A percentile compares a stretch with the other conserved stretches of the same genome.
Evolutionary conservation across 1,284 basidiomycete genomes (phyloP).

Genomic region (Moniliophthora roreri): DNA sequence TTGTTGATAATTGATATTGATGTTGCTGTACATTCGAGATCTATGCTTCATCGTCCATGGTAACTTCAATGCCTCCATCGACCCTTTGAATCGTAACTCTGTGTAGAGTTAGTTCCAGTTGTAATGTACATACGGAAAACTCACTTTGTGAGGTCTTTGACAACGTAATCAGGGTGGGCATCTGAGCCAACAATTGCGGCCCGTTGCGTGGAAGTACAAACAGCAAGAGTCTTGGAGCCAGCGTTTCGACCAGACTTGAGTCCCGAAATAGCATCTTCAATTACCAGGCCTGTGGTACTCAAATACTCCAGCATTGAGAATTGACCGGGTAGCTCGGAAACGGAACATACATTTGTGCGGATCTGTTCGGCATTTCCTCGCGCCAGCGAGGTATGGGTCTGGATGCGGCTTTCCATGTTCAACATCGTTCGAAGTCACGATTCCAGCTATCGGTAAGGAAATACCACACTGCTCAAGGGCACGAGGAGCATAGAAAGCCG

Average conservation of each 20-base stretch:
- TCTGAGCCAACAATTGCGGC: conserved; percentile 47
- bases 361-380: conserved; percentile 46
- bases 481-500: conserved; percentile 61
- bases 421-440: conserved; percentile 78
- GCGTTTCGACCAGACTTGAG: conserved; percentile 71
- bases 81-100: conserved; percentile 38
- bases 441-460: conserved; percentile 49
- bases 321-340: not conserved
- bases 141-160: conserved; percentile 52
- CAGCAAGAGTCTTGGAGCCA: conserved; percentile 73
- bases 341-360: conserved; percentile 48
- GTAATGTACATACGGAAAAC: conserved; percentile 16
- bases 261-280: conserved; percentile 85
- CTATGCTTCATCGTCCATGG: conserved; percentile 24
- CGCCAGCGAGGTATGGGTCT: conserved; percentile 74
- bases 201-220: conserved; percentile 78
- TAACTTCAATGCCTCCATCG: conserved; percentile 36
- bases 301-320: not conserved
- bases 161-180: conserved; percentile 52
- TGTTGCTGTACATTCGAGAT: not conserved
- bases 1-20: no score
- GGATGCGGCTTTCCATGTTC: conserved; percentile 78
- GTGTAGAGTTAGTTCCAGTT: conserved; percentile 1
- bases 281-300: conserved; percentile 59
- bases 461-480: conserved; percentile 63